Evolutionary conservation across 1,284 basidiomycete species (phyloP).

Genomic region (Ganoderma multipileum): DNA sequence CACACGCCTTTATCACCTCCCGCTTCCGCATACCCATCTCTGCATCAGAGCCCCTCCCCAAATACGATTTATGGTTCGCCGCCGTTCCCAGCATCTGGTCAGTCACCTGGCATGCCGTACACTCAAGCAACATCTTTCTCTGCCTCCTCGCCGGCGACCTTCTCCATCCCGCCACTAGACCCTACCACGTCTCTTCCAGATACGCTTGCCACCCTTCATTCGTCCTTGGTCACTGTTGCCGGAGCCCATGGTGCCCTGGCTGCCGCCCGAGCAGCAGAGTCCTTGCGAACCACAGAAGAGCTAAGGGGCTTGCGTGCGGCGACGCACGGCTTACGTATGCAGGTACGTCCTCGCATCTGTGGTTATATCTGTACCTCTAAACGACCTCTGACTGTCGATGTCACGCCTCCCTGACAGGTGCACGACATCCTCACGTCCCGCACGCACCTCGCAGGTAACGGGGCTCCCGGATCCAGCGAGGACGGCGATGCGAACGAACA

Average conservation of each 20-base stretch:
- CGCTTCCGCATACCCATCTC: slow-evolving; percentile 10
- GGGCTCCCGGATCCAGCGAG: slow-evolving; percentile 2
- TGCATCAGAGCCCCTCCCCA: slow-evolving; percentile 12
- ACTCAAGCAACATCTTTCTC: slow-evolving; percentile 28
- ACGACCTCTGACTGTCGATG: background rate
- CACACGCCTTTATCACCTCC: slow-evolving; percentile 16
- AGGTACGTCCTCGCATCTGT: slow-evolving; percentile 50
- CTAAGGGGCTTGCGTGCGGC: slow-evolving; percentile 75
- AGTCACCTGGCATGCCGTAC: slow-evolving; percentile 19
- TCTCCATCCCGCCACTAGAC: slow-evolving; percentile 63
- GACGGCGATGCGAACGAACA: slow-evolving; percentile 16
- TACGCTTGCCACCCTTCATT: slow-evolving; percentile 63
- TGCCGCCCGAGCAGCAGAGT: slow-evolving; percentile 55
- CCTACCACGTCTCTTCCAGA: slow-evolving; percentile 65
- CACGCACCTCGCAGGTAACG: slow-evolving; percentile 11
- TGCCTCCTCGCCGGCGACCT: slow-evolving; percentile 35
- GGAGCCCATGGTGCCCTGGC: slow-evolving; percentile 43
- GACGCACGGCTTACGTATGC: slow-evolving; percentile 82
- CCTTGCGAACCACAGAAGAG: slow-evolving; percentile 78
- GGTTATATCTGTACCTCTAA: background rate
- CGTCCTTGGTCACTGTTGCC: slow-evolving; percentile 65
- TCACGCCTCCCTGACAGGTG: slow-evolving; percentile 14
- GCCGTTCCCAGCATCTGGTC: slow-evolving; percentile 17
- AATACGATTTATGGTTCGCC: slow-evolving; percentile 16
- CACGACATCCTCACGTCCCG: slow-evolving; percentile 31